These are phyloP conservation scores for Colletotrichum sp. DNA, from an alignment of 2,329 filamentous ascomycete species.

Conservation along the genomic window DNA sequence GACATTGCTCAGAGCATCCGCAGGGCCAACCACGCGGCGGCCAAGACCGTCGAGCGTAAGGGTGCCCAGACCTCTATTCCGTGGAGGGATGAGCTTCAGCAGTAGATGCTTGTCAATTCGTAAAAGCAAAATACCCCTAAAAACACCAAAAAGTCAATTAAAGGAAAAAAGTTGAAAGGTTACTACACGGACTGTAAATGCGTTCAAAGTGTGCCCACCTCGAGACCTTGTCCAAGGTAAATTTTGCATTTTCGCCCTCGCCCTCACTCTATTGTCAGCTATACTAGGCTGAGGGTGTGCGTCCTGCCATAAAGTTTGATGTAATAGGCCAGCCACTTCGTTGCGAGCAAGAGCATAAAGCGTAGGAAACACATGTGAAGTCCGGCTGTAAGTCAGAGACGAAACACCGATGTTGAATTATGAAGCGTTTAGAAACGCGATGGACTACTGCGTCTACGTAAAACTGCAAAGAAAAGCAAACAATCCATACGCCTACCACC, in stretches of 20 bases:
- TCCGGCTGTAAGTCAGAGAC: not conserved
- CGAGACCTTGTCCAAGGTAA: not conserved
- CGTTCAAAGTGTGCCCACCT: not conserved
- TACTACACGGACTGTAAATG: not conserved
- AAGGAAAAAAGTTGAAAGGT: not conserved
- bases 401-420: not conserved
- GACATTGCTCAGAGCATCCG: slow-evolving; percentile 61
- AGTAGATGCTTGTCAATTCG: not conserved
- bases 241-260: not conserved
- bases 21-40: slow-evolving; percentile 57
- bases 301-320: not conserved
- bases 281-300: not conserved
- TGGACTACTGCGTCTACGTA: not conserved
- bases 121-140: not conserved
- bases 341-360: not conserved
- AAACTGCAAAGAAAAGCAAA: not conserved
- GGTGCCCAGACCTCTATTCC: slow-evolving; percentile 50
- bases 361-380: not conserved
- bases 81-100: slow-evolving; percentile 45
- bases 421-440: not conserved
- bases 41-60: slow-evolving; percentile 45
- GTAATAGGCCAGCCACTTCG: not conserved
- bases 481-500: slow-evolving; percentile 8
- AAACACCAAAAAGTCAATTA: not conserved
- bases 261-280: not conserved